A percentile compares a stretch with the other conserved stretches of the same genome.
phyloP scores from a whole-genome alignment of 495 filamentous ascomycete genomes.

The Lepidopterella palustris region DNA sequence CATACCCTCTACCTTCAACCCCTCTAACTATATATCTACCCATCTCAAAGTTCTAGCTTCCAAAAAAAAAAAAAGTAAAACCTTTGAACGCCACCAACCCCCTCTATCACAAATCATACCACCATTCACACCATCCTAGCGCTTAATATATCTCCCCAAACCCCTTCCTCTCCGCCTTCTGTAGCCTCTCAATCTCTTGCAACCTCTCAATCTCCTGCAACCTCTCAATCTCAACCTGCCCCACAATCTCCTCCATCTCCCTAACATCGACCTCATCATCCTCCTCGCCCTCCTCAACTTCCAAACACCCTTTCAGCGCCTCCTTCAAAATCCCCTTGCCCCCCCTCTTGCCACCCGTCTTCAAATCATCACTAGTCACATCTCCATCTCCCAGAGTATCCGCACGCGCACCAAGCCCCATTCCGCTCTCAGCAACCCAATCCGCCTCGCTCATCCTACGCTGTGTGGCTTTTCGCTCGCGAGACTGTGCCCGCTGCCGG shows the following conservation, averaged over 20 bases:
- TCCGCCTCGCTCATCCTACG: slow-evolving; percentile 29
- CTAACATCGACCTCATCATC: slow-evolving; percentile 9
- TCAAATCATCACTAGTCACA: slow-evolving; percentile 14
- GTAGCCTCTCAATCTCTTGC: slow-evolving; percentile 15
- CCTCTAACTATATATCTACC: too few relatives aligned
- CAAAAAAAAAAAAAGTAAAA: too few relatives aligned
- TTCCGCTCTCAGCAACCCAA: slow-evolving; percentile 37
- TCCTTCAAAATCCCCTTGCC: slow-evolving; percentile 17
- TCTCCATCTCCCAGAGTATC: slow-evolving; percentile 38
- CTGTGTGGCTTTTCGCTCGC: slow-evolving; percentile 20
- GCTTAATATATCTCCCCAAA: slow-evolving; percentile 24
- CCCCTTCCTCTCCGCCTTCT: slow-evolving; percentile 18
- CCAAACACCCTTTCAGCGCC: slow-evolving; percentile 25
- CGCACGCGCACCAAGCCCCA: slow-evolving; percentile 35
- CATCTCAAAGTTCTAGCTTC: too few relatives aligned
- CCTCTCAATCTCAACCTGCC: slow-evolving; percentile 2
- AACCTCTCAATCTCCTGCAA: slow-evolving; percentile 20
- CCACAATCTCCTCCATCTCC: not conserved
- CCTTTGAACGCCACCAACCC: too few relatives aligned
- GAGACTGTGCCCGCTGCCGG: slow-evolving; percentile 17
- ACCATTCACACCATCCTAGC: not conserved
- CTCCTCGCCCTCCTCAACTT: slow-evolving; percentile 19
- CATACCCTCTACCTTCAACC: too few relatives aligned
- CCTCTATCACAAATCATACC: not conserved
- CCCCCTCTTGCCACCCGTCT: slow-evolving; percentile 5